These are phyloP conservation scores for Craspedostauros australis DNA, from an alignment of 108 stramenopile species.

Conservation along the genomic window DNA sequence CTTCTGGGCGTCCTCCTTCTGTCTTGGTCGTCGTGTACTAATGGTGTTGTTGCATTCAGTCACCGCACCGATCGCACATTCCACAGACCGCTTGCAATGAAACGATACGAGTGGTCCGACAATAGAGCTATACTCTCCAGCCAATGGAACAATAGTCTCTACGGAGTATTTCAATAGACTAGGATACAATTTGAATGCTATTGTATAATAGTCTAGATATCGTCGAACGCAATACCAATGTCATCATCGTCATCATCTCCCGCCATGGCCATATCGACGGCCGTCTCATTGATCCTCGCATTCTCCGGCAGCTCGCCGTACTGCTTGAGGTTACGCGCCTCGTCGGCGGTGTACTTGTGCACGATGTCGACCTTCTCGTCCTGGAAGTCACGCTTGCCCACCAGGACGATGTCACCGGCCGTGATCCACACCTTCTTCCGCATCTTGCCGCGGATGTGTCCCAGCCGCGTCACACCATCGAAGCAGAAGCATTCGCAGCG, in stretches of 20 bases:
- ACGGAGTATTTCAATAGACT: too few species aligned
- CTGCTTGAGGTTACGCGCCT: slow-evolving; percentile 98
- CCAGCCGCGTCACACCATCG: slow-evolving; percentile 96
- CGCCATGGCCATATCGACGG: slow-evolving; percentile 98
- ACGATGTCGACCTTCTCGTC: slow-evolving; percentile 99
- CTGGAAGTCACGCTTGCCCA: slow-evolving; percentile 98
- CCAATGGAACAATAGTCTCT: too few species aligned
- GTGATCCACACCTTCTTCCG: slow-evolving; percentile 98
- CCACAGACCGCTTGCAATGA: too few species aligned
- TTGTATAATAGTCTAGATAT: slow-evolving; percentile 62
- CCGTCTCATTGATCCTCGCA: slow-evolving; percentile 98
- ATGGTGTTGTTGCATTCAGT: too few species aligned
- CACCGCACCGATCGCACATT: too few species aligned
- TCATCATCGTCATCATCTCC: slow-evolving; percentile 79
- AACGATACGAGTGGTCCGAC: too few species aligned
- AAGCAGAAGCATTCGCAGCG: slow-evolving; percentile 98
- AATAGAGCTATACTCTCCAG: too few species aligned
- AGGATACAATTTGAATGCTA: too few species aligned
- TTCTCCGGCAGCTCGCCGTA: slow-evolving; percentile 98
- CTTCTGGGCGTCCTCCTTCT: too few species aligned
- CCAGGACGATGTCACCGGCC: slow-evolving; percentile 96
- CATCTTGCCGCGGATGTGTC: slow-evolving; percentile 99
- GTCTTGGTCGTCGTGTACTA: too few species aligned
- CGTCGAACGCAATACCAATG: slow-evolving; percentile 94
- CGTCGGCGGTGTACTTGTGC: slow-evolving; percentile 98